phyloP scores from a whole-genome alignment of 2,329 filamentous ascomycete species.

The Fulvia fulva region DNA sequence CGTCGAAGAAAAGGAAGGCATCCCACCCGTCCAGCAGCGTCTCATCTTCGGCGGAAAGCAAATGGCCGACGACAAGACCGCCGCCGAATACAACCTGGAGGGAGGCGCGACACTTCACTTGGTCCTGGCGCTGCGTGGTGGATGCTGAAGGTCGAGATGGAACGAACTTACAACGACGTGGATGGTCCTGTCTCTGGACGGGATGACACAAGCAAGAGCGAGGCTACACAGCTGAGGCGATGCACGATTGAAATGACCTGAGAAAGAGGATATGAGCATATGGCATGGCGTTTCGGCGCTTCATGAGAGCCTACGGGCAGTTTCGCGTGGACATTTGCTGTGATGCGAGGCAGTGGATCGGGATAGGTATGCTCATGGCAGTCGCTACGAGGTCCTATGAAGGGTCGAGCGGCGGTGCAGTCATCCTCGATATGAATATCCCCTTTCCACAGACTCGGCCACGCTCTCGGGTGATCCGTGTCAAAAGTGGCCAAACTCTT shows the following conservation, averaged over 20 bases:
- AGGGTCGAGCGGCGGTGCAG: neutral
- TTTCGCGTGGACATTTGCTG: neutral
- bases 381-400: neutral
- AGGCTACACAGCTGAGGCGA: neutral
- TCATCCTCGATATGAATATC: neutral
- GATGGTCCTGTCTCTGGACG: too few relatives aligned
- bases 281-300: conserved; percentile 4
- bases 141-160: conserved; percentile 34
- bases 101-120: conserved; percentile 92
- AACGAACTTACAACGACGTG: neutral
- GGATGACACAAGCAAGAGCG: neutral
- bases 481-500: too few relatives aligned
- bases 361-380: neutral
- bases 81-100: conserved; percentile 82
- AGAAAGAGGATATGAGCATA: conserved; percentile 2
- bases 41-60: conserved; percentile 97
- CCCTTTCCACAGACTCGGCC: too few relatives aligned
- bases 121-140: conserved; percentile 88
- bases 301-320: neutral
- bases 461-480: too few relatives aligned
- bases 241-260: neutral
- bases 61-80: conserved; percentile 95
- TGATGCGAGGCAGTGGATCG: neutral
- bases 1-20: conserved; percentile 98
- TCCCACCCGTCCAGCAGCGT: conserved; percentile 92